Base-by-base conservation (phyloP, 129 eudicot species). In the Flaveria robusta region DNA sequence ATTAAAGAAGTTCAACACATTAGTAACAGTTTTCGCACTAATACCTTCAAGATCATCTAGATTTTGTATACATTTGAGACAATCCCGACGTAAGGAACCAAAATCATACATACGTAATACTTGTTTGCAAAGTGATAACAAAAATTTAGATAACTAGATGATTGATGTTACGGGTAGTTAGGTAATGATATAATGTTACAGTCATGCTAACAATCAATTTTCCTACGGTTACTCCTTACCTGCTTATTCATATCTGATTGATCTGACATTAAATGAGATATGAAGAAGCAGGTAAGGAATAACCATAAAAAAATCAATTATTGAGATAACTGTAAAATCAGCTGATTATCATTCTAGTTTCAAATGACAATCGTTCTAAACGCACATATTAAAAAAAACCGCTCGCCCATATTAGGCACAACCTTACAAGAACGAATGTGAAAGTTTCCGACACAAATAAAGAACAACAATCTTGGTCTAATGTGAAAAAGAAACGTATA, bases 281-380 rank as follows among this genome's bases (percentile, higher is more conserved):
- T 54, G 24, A 54, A n/a, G 23, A 54, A 54, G 60, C 43, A 34
- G 13, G 47, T 31, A 65, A 65, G 6, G 7, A 47, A 60, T 13
- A 71, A 8, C 16, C 9, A 47, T 49, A 49, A 24, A 20, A 58
- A 72, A 20, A 72, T 39, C 19, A 31, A 19, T 43, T 72, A 74
- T 4, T 22, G 27, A 74, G 55, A 20, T 22, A 22, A 37, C 24
- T 47, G 55, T 41, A 39, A 46, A 39, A 46, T 43, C 34, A 29
- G 29, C 59, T 74, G 23, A 37, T 20, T 51, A 71, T 42, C n/a
- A 12, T 71, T 26, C 24, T 1, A 5, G 26, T 37, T 55, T 16
- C 11, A 50, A 22, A 71, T n/a, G 29, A 29, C 22, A 34, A 31
- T 54, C 50, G 63, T 37, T 62, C 31, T 46, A 31, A 64, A n/a